These are phyloP conservation scores for Pseudogymnoascus sp. DNA, from an alignment of 2,329 filamentous ascomycete genomes.

Conservation along the genomic window DNA sequence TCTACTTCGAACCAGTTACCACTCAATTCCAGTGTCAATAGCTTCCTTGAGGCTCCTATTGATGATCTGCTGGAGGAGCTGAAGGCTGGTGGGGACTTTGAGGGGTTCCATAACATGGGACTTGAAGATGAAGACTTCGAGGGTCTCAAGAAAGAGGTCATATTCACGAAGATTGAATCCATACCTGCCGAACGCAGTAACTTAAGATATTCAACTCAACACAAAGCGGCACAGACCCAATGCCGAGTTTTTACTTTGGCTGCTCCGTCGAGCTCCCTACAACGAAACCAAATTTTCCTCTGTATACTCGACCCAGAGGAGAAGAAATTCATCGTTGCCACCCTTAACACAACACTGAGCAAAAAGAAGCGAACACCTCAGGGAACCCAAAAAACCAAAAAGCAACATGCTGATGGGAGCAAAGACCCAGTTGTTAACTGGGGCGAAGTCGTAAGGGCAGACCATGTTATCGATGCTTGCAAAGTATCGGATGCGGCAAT, in stretches of 20 bases:
- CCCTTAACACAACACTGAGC: conserved; percentile 44
- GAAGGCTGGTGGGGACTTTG: conserved; percentile 53
- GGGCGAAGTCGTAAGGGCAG: conserved; percentile 37
- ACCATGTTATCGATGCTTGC: conserved; percentile 66
- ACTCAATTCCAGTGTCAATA: conserved; percentile 47
- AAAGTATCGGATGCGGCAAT: conserved; percentile 60
- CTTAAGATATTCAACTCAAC: conserved; percentile 51
- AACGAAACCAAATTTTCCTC: conserved; percentile 51
- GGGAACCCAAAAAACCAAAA: conserved; percentile 12
- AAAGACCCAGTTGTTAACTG: conserved; percentile 18
- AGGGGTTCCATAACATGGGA: conserved; percentile 65
- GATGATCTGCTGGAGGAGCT: conserved; percentile 64
- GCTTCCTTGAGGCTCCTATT: conserved; percentile 60
- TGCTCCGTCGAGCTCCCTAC: conserved; percentile 49
- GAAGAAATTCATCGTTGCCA: conserved; percentile 60
- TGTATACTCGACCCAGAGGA: conserved; percentile 65
- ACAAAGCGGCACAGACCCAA: conserved; percentile 45
- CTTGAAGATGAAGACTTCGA: conserved; percentile 66
- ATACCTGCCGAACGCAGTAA: conserved; percentile 56
- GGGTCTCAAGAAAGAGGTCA: conserved; percentile 63
- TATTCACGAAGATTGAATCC: conserved; percentile 63
- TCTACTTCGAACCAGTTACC: conserved; percentile 22
- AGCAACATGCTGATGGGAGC: conserved; percentile 19
- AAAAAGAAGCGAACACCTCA: conserved; percentile 14
- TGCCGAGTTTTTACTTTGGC: conserved; percentile 62